Conservation (phyloP, 2,329 filamentous ascomycete species). For the Colletotrichum paranaense region DNA sequence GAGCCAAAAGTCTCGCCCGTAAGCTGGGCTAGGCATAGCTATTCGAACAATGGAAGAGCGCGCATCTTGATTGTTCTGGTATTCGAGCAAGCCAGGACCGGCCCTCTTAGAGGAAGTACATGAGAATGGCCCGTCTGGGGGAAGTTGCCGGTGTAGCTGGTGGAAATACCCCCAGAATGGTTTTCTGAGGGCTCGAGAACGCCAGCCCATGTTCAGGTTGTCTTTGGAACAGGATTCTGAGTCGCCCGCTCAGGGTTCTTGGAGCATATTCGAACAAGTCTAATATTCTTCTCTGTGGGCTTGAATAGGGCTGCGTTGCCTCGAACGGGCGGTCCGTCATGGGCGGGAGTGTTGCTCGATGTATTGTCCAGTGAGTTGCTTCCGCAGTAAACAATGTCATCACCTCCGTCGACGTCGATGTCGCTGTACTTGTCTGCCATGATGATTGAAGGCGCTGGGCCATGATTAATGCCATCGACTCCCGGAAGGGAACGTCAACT, state of each 20-base stretch:
- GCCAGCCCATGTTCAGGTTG: background rate
- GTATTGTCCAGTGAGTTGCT: conserved; percentile 38
- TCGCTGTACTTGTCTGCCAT: conserved; percentile 51
- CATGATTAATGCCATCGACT: background rate
- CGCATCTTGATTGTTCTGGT: too few relatives aligned
- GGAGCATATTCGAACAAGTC: background rate
- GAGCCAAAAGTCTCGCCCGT: too few relatives aligned
- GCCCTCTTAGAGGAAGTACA: too few relatives aligned
- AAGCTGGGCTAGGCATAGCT: too few relatives aligned
- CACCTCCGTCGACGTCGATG: conserved; percentile 41
- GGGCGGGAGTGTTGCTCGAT: conserved; percentile 1
- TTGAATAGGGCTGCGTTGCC: conserved; percentile 28
- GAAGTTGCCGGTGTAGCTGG: too few relatives aligned
- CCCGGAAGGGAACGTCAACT: background rate
- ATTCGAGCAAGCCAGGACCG: too few relatives aligned
- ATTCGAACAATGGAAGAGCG: too few relatives aligned
- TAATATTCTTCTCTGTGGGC: too few relatives aligned
- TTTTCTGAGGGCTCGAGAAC: too few relatives aligned
- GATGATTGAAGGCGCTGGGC: conserved; percentile 51
- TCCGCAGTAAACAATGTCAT: conserved; percentile 42
- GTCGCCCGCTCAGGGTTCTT: background rate
- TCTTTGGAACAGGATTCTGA: background rate
- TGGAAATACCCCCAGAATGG: too few relatives aligned
- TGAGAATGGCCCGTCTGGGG: too few relatives aligned
- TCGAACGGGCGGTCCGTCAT: background rate